phyloP scores from a whole-genome alignment of 2,329 filamentous ascomycete species.

The Aurifilum marmelostoma region DNA sequence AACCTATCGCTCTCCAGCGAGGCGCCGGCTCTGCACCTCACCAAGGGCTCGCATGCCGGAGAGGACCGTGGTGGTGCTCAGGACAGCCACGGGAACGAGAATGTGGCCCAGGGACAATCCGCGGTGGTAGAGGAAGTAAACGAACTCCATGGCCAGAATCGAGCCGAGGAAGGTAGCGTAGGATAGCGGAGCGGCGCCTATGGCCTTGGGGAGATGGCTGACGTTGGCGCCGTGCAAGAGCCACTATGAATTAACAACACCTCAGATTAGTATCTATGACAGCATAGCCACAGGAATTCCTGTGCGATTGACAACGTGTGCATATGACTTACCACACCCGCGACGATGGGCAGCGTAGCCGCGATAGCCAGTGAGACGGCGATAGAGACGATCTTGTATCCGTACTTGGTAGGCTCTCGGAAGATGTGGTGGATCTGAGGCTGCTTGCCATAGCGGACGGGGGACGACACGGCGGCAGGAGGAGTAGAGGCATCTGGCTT shows the following conservation, averaged over 20 bases:
- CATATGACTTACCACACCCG: conserved; percentile 62
- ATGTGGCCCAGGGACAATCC: conserved; percentile 91
- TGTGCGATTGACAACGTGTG: background rate
- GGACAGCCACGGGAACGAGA: conserved; percentile 70
- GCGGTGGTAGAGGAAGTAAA: conserved; percentile 95
- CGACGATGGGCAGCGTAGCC: conserved; percentile 73
- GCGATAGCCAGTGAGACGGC: conserved; percentile 72
- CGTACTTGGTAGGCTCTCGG: conserved; percentile 76
- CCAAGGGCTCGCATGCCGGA: conserved; percentile 89
- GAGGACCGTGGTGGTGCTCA: conserved; percentile 74
- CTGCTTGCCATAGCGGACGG: conserved; percentile 81
- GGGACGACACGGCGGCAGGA: conserved; percentile 63
- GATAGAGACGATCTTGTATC: conserved; percentile 77
- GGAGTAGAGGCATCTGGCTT: conserved; percentile 64
- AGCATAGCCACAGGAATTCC: background rate
- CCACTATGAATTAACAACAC: conserved; percentile 62
- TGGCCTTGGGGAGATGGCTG: conserved; percentile 74
- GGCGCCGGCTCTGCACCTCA: conserved; percentile 86
- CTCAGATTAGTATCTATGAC: conserved; percentile 13
- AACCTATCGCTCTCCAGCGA: conserved; percentile 69
- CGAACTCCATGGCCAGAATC: conserved; percentile 81
- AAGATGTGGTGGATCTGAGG: conserved; percentile 92
- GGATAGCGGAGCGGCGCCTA: conserved; percentile 75
- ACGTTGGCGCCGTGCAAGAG: conserved; percentile 74
- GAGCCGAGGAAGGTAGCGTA: conserved; percentile 87